Conservation (phyloP, 2,329 filamentous ascomycete species). For the Aureobasidium lini region DNA sequence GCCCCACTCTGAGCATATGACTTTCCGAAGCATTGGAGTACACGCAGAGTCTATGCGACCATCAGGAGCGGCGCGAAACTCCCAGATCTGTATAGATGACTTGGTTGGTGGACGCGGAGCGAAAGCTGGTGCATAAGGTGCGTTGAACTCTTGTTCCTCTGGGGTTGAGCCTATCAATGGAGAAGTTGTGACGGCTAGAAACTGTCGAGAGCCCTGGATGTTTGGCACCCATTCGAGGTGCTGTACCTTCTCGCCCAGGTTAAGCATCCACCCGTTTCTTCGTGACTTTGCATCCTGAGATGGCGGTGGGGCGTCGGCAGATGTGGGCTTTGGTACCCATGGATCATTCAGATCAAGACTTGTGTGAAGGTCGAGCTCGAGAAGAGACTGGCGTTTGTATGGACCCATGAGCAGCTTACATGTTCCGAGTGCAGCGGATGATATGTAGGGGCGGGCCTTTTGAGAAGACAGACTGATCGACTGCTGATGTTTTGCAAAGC, state of each 20-base stretch:
- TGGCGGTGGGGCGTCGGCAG: not conserved
- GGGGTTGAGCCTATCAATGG: constrained; percentile 27
- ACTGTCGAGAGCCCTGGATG: constrained; percentile 42
- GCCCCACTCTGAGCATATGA: constrained; percentile 52
- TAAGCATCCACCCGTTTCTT: constrained; percentile 46
- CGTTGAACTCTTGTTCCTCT: constrained; percentile 27
- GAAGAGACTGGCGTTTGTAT: constrained; percentile 35
- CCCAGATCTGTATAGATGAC: constrained; percentile 52
- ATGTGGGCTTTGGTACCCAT: constrained; percentile 29
- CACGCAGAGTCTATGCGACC: constrained; percentile 36
- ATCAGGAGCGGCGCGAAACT: constrained; percentile 35
- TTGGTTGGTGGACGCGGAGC: constrained; percentile 41
- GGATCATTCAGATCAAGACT: constrained; percentile 39
- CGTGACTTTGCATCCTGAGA: constrained; percentile 27
- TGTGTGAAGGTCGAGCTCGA: constrained; percentile 35
- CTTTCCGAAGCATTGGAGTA: constrained; percentile 40
- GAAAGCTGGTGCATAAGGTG: constrained; percentile 41
- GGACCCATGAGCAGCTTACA: constrained; percentile 47
- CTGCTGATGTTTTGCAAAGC: constrained; percentile 38
- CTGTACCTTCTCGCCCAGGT: constrained; percentile 47
- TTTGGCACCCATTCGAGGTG: constrained; percentile 40
- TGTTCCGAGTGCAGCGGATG: constrained; percentile 23
- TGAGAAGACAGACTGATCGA: constrained; percentile 28
- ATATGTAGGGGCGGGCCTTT: constrained; percentile 38
- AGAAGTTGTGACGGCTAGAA: constrained; percentile 42